These are phyloP conservation scores for Metschnikowia drakensbergensis DNA, from an alignment of 805 yeast species.

Conservation along the genomic window DNA sequence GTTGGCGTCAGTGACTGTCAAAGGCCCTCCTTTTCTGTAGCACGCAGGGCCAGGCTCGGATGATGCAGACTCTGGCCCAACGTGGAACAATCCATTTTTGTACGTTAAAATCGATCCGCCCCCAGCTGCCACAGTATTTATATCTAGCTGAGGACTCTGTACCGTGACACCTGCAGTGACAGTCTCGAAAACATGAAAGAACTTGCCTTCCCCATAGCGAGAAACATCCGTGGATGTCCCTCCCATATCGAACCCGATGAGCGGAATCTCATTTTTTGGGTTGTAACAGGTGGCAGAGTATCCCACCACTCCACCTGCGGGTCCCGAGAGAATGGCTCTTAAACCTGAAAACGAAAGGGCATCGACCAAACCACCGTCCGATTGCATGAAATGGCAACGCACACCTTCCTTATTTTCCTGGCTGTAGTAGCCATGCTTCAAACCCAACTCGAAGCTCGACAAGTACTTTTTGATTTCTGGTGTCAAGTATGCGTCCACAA, in stretches of 20 bases:
- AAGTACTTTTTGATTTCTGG: constrained; percentile 37
- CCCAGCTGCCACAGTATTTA: constrained; percentile 46
- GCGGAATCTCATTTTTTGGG: constrained; percentile 47
- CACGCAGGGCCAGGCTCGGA: constrained; percentile 22
- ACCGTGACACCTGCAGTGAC: constrained; percentile 43
- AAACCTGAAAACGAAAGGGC: constrained; percentile 82
- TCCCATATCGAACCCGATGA: constrained; percentile 46
- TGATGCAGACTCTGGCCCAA: constrained; percentile 20
- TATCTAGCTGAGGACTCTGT: constrained; percentile 44
- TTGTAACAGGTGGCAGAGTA: constrained; percentile 73
- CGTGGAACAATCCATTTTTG: constrained; percentile 19
- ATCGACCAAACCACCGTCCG: constrained; percentile 92
- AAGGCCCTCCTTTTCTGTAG: constrained; percentile 20
- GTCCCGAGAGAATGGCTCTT: constrained; percentile 87
- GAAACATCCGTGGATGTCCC: constrained; percentile 47
- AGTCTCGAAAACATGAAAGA: constrained; percentile 43
- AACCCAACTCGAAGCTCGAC: constrained; percentile 37
- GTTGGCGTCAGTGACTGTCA: constrained; percentile 22
- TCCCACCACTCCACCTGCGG: constrained; percentile 98
- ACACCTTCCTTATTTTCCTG: constrained; percentile 38
- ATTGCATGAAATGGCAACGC: constrained; percentile 83
- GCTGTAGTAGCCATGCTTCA: constrained; percentile 33
- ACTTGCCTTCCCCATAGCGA: constrained; percentile 33
- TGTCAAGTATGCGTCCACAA: constrained; percentile 42
- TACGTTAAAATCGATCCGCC: constrained; percentile 36